Base-by-base conservation (phyloP, 345 rosid genomes). In the Clausena lansium region DNA sequence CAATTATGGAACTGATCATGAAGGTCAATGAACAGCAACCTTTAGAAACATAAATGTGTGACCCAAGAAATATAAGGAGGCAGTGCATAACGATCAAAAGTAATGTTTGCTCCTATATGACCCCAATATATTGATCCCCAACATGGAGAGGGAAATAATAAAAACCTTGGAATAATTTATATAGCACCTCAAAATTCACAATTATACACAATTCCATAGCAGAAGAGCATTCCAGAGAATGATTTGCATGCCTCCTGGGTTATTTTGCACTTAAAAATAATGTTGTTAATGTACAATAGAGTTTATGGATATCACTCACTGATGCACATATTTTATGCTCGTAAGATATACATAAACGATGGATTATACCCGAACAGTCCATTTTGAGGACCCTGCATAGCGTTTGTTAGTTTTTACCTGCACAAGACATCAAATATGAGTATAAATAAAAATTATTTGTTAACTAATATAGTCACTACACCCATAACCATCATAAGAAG, bases 381-480 rank as follows among this genome's bases (percentile, higher is more conserved):
- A 91, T 38, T 89, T 89, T 32, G 84, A 28, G 58, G 88, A 91
- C 45, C 91, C 93, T 45, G 91, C 78, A 80, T 91, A 87, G 0
- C 93, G 90, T 79, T 91, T 88, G 71, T 89, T 91, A 62, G 81
- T 24, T 84, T 28, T 30, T 15, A 91, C 81, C 91, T 88, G 82
- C 81, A 87, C 20, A 81, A 70, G 69, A 65, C 47, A 20, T 0
- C 66, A 75, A 61, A 52, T 27, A 70, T 41, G 73, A 63, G 77
- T 38, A 73, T 58, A 10, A 52, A 3, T 4, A 50, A 24, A 19
- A n/a, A 6, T 6, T 65, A 55, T 38, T 52, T 30, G 38, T 32
- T 22, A 10, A n/a, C 38, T 61, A 27, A 35, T 35, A 66, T 6
- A 63, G 4, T 10, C 7, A 10, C 10, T 35, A 54, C n/a, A 20